A percentile compares a stretch with the other conserved stretches of the same genome.
These are phyloP conservation scores for Phialophora tarda DNA, from an alignment of 2,329 filamentous ascomycete genomes.

Conservation along the genomic window DNA sequence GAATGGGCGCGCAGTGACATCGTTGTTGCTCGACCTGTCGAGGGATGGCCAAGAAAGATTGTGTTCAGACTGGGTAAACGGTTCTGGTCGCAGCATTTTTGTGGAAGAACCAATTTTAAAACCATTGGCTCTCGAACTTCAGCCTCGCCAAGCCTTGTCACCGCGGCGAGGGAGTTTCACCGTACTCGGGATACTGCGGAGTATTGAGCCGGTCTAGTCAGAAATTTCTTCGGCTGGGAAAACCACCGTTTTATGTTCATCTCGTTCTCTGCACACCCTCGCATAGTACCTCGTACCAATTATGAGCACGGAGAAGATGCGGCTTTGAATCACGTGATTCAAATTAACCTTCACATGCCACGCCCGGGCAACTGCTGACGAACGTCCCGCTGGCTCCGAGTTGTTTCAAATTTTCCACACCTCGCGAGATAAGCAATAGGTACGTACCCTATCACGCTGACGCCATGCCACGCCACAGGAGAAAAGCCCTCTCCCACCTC, in stretches of 20 bases:
- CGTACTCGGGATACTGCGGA: not conserved
- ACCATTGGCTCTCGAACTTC: conserved; percentile 1
- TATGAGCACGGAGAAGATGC: not conserved
- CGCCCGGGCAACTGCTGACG: not conserved
- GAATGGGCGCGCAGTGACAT: conserved; percentile 1
- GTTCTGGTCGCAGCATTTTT: not conserved
- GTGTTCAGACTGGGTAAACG: not conserved
- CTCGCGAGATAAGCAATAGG: conserved; percentile 22
- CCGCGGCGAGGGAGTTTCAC: not conserved
- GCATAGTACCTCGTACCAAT: no score
- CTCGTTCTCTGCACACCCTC: no score
- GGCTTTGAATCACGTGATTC: conserved; percentile 4
- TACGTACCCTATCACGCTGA: conserved; percentile 15
- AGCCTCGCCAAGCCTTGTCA: conserved; percentile 5
- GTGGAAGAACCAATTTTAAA: not conserved
- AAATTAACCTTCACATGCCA: conserved; percentile 9
- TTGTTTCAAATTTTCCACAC: conserved; percentile 9
- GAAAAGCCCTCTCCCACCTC: conserved; percentile 2
- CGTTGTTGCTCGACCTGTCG: not conserved
- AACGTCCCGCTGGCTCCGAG: conserved; percentile 5
- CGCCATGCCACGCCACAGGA: conserved; percentile 12
- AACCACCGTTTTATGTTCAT: no score
- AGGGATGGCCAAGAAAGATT: not conserved
- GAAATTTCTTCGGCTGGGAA: not conserved
- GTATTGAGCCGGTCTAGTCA: not conserved